Base-by-base conservation (phyloP, 2,329 filamentous ascomycete species). In the Thielaviopsis ethacetica region DNA sequence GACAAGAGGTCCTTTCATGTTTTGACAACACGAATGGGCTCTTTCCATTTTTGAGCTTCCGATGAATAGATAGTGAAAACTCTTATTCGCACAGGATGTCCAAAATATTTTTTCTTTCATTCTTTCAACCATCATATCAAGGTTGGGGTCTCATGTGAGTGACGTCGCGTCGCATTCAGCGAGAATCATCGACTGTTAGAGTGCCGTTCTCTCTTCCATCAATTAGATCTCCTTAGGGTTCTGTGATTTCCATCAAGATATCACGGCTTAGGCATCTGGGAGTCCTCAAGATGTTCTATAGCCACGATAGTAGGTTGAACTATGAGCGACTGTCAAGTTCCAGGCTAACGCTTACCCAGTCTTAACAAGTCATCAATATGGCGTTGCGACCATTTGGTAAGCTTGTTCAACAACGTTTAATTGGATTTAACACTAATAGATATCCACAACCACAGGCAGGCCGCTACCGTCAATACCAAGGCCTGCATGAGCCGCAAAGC, bases 311-410 rank as follows among this genome's bases (percentile, higher is more conserved):
- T 93, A 75, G 68, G 84, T 71, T 21, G 41, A 12, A 22, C 19
- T n/a, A 17, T 22, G 19, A 12, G 4, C 17, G n/a, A 50, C 15
- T 60, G 22, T 49, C 12, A 17, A 3, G n/a, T 3, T 21, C 24
- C 10, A 17, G 44, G 13, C 67, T 71, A 52, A 73, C 65, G 21
- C 10, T 22, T 51, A n/a, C 21, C 12, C 59, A 85, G 82, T 98
- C 61, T 81, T 98, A 59, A 93, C 84, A 3, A 91, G 81, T 62
- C 83, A 83, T 67, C 85, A 93, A 69, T 87, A 96, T 79, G 93
- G 93, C 59, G 87, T 98, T 60, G 86, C 91, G 15, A 98, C 91
- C 1, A 85, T 98, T 62, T 98, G 93, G 91, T 95, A 76, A 66
- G 80, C 67, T 24, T n/a, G 27, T 17, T 17, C 5, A 7, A 10